Base-by-base conservation (phyloP, 306 rosid genomes). In the Mimosa pudica region DNA sequence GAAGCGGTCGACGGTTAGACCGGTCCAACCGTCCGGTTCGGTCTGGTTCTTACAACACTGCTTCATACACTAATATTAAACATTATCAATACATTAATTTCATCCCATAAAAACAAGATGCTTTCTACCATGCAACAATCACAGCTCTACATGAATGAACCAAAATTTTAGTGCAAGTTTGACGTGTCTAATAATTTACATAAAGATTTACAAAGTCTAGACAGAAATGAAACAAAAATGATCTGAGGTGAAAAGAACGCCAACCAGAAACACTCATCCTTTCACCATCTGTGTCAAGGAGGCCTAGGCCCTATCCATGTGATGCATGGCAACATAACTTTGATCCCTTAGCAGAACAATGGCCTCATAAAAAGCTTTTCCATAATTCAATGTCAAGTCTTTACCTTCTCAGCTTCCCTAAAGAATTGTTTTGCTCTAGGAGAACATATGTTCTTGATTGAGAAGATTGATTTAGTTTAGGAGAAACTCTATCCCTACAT, bases 151-250 rank as follows among this genome's bases (percentile, higher is more conserved):
- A 66, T 35, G 11, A 61, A 14, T 0, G 5, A 10, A 36, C 33
- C 54, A n/a, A 8, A 42, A 44, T 68, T 68, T 0, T 8, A 7
- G 8, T 8, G 20, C 13, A 20, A 48, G 13, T 69, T n/a, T 2
- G 33, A 45, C 9, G 16, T 5, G 41, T 70, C 47, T 24, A 33
- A 24, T 57, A 67, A 57, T 35, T 79, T 73, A 61, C 70, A 45
- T 33, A 62, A 45, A 35, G 78, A 76, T 77, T 61, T 82, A 83
- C 86, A 77, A 13, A 20, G 11, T 38, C 66, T 7, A 64, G 44
- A 10, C 57, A 16, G 30, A 52, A 46, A 32, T 0, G n/a, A n/a
- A 20, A 46, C 16, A 8, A 77, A 52, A 70, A 1, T 13, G 16
- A 17, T 14, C 45, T n/a, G 47, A 70, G 46, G 17, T n/a, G 2